These are phyloP conservation scores for Penicillium italicum DNA, from an alignment of 2,329 filamentous ascomycete species.

Conservation along the genomic window DNA sequence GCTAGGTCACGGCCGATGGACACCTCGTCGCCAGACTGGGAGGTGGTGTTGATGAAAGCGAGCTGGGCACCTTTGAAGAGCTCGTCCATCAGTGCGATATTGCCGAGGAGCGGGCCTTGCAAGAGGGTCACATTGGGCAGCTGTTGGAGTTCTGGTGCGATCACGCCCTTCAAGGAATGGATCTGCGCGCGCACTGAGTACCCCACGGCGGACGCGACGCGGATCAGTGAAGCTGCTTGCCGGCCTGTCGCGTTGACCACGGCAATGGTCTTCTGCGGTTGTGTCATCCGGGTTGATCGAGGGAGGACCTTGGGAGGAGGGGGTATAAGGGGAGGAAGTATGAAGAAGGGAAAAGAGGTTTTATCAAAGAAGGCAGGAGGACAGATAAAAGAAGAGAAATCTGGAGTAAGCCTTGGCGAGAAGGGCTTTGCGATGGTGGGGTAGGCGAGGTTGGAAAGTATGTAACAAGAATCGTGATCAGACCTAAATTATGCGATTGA, in stretches of 20 bases:
- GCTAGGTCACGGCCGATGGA: constrained; percentile 84
- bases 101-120: constrained; percentile 65
- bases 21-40: constrained; percentile 84
- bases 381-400: constrained; percentile 21
- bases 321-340: constrained; percentile 1
- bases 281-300: constrained; percentile 36
- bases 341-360: neutral
- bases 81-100: constrained; percentile 66
- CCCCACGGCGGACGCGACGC: constrained; percentile 87
- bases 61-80: constrained; percentile 81
- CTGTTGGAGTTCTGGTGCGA: constrained; percentile 77
- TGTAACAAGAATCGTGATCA: constrained; percentile 26
- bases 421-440: constrained; percentile 23
- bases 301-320: neutral
- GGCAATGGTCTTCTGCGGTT: constrained; percentile 72
- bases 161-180: constrained; percentile 78
- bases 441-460: constrained; percentile 21
- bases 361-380: constrained; percentile 10
- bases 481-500: constrained; percentile 23
- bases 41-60: constrained; percentile 97
- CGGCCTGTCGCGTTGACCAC: constrained; percentile 94
- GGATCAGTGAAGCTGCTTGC: constrained; percentile 91
- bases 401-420: constrained; percentile 27
- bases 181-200: constrained; percentile 92
- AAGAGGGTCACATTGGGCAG: constrained; percentile 77